Evolutionary conservation across 1,139 yeast species (phyloP).

Genomic region (Magnusiomyces suaveolens): DNA sequence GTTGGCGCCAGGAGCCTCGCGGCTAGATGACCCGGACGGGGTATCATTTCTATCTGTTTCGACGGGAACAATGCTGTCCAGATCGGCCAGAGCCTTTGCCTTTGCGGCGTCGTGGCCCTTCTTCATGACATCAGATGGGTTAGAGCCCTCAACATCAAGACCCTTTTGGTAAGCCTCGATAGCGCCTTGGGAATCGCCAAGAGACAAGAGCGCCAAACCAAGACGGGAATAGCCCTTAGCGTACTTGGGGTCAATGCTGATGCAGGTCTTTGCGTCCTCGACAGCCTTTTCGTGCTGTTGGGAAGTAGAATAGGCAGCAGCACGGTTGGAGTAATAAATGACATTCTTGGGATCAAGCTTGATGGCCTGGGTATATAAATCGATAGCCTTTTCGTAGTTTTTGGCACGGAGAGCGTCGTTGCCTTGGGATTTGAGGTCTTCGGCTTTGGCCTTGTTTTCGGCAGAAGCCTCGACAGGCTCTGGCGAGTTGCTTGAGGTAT

Average conservation of each 20-base stretch:
- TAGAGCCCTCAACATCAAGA: slow-evolving; percentile 74
- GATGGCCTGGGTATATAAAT: slow-evolving; percentile 76
- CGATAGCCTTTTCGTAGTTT: slow-evolving; percentile 60
- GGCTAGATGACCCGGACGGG: slow-evolving; percentile 24
- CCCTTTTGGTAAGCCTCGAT: slow-evolving; percentile 87
- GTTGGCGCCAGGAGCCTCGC: slow-evolving; percentile 17
- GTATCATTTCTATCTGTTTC: too few relatives aligned
- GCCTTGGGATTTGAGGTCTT: slow-evolving; percentile 76
- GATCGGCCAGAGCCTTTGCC: slow-evolving; percentile 71
- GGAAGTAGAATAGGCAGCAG: slow-evolving; percentile 87
- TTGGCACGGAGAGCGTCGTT: slow-evolving; percentile 82
- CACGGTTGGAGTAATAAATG: slow-evolving; percentile 84
- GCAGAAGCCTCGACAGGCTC: too few relatives aligned
- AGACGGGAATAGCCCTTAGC: slow-evolving; percentile 92
- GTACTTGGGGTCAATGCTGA: slow-evolving; percentile 64
- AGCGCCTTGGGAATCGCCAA: slow-evolving; percentile 81
- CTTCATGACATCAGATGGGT: slow-evolving; percentile 81
- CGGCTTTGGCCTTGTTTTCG: slow-evolving; percentile 58
- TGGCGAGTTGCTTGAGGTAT: slow-evolving; percentile 19
- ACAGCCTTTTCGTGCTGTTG: slow-evolving; percentile 70
- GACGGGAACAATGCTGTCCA: slow-evolving; percentile 34
- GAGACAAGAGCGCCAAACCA: slow-evolving; percentile 85
- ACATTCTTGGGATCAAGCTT: slow-evolving; percentile 61
- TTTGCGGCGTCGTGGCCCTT: slow-evolving; percentile 92
- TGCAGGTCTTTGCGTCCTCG: slow-evolving; percentile 73